Conservation (phyloP, 2,329 filamentous ascomycete genomes). For the Alternaria ventricosa region DNA sequence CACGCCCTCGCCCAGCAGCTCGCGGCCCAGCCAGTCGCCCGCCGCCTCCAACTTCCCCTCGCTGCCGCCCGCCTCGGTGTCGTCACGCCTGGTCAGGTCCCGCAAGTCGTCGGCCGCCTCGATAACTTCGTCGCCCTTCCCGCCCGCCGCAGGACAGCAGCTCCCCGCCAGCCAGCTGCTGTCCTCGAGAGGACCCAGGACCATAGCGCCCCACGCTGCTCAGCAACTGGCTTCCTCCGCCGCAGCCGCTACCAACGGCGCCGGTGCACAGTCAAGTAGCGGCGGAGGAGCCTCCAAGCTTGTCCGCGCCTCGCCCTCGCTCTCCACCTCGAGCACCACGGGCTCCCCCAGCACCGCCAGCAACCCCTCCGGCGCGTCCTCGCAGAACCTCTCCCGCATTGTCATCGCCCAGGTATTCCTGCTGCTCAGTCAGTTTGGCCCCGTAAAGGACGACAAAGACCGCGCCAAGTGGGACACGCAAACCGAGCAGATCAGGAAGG, state of each 20-base stretch:
- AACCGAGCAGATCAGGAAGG: constrained; percentile 89
- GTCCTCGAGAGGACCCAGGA: constrained; percentile 63
- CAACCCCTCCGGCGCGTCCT: constrained; percentile 52
- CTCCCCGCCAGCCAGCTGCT: constrained; percentile 59
- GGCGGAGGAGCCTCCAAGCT: constrained; percentile 64
- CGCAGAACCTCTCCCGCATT: constrained; percentile 77
- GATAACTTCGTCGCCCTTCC: constrained; percentile 62
- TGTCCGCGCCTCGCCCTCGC: constrained; percentile 65
- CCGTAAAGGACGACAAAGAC: constrained; percentile 92
- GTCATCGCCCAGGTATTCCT: constrained; percentile 95
- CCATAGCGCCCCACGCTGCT: constrained; percentile 60
- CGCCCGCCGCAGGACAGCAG: constrained; percentile 64
- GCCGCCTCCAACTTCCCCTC: constrained; percentile 61
- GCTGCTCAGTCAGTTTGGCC: constrained; percentile 72
- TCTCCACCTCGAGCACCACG: constrained; percentile 54
- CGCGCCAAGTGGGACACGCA: constrained; percentile 91
- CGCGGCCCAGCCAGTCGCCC: constrained; percentile 59
- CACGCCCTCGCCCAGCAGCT: constrained; percentile 56
- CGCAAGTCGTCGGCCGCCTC: constrained; percentile 62
- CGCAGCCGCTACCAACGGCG: constrained; percentile 57
- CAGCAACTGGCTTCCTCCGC: constrained; percentile 64
- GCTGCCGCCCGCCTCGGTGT: constrained; percentile 52
- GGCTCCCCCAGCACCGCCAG: constrained; percentile 60
- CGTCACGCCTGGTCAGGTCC: constrained; percentile 58
- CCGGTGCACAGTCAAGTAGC: constrained; percentile 59